A percentile compares a stretch with the other conserved stretches of the same genome.
Evolutionary conservation across 805 yeast species (phyloP).

Genomic region (Candida suzukii): DNA sequence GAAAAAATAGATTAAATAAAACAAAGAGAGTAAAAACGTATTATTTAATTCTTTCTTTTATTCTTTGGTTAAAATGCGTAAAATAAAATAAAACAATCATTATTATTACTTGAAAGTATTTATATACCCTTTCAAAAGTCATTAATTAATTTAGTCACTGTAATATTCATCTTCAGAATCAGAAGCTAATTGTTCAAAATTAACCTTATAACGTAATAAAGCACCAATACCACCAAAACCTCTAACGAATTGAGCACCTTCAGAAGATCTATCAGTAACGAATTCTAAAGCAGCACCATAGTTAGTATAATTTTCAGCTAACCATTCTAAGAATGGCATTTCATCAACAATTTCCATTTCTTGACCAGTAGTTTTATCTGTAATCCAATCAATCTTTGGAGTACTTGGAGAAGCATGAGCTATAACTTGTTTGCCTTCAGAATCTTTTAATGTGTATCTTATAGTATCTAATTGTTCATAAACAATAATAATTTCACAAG

Average conservation of each 20-base stretch:
- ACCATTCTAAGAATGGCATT: slow-evolving; percentile 88
- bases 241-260: slow-evolving; percentile 96
- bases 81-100: too few species aligned
- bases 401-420: slow-evolving; percentile 68
- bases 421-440: slow-evolving; percentile 71
- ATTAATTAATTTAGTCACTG: slow-evolving; percentile 31
- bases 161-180: slow-evolving; percentile 86
- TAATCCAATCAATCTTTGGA: slow-evolving; percentile 65
- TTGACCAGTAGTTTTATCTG: slow-evolving; percentile 80
- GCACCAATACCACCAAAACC: slow-evolving; percentile 99
- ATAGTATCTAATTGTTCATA: slow-evolving; percentile 84
- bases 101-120: too few species aligned
- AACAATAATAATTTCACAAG: slow-evolving; percentile 88
- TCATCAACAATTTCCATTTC: slow-evolving; percentile 90
- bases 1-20: too few species aligned
- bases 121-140: too few species aligned
- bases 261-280: slow-evolving; percentile 92
- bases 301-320: slow-evolving; percentile 91
- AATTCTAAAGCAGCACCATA: slow-evolving; percentile 96
- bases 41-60: too few species aligned
- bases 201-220: slow-evolving; percentile 88
- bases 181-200: slow-evolving; percentile 90
- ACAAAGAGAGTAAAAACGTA: not conserved
- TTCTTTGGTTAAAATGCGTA: too few species aligned
- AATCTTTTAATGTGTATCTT: slow-evolving; percentile 77